Base-by-base conservation (phyloP, 108 stramenopile genomes). In the Epithemia pelagica region DNA sequence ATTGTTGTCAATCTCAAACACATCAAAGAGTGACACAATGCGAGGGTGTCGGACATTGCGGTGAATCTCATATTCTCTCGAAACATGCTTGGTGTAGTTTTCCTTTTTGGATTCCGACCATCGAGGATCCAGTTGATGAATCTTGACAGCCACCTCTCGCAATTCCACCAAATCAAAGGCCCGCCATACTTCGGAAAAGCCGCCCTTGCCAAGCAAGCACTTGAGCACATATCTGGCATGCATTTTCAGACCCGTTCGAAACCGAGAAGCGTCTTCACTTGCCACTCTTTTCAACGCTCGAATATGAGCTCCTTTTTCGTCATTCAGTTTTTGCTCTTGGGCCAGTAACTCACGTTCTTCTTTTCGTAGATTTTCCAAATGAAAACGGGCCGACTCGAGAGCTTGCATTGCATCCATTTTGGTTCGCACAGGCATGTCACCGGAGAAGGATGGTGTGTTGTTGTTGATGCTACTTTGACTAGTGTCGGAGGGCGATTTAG, bases 141-240 rank as follows among this genome's bases (percentile, higher is more conserved):
- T 95, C 79, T 99, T 99, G 46, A 99, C 96, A 19, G 98, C 98
- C 8, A 97, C 96, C 64, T 94, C 81, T n/a, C 79, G 77, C 28
- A 90, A 46, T 33, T 83, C 87, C 19, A 66, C 58, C 37, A 98
- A 67, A 74, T 99, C 99, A 58, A 85, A 96, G 1, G 95, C 96
- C 31, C 83, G 79, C 99, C 99, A 99, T 1, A 99, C 99, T 81
- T 99, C 99, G 28, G 89, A 91, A 80, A 99, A 99, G 46, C 99
- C 99, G 20, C 99, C 99, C 76, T 93, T 92, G 28, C 99, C 99
- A 25, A 99, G 68, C 21, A 97, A 79, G 31, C 82, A 80, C 59
- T 91, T 74, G 46, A 96, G 81, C 0, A 97, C 75, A 73, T 99
- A 99, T 32, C 96, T 90, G 59, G 88, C 90, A 73, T 96, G 64